phyloP scores from a whole-genome alignment of 2,329 filamentous ascomycete genomes.

The Xylariales sp. region DNA sequence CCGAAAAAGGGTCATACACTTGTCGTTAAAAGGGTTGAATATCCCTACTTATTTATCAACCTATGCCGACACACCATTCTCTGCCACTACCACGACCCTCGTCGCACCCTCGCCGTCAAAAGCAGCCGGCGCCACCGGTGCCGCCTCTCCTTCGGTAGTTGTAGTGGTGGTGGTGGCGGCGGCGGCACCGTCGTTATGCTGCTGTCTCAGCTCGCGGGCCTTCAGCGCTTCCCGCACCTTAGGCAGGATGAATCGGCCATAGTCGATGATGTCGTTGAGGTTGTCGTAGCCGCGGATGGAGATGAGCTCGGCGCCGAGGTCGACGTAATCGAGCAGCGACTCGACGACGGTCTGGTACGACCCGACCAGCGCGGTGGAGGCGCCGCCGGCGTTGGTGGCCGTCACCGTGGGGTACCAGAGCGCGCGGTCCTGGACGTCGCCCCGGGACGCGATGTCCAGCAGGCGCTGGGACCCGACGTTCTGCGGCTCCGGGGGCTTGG shows the following conservation, averaged over 20 bases:
- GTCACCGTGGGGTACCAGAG: constrained; percentile 63
- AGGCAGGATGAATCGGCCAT: constrained; percentile 52
- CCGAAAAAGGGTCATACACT: too few relatives aligned
- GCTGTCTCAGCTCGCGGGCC: too few relatives aligned
- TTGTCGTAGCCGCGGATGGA: constrained; percentile 60
- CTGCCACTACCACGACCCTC: too few relatives aligned
- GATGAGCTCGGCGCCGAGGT: constrained; percentile 52
- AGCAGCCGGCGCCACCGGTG: too few relatives aligned
- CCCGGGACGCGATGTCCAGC: constrained; percentile 50
- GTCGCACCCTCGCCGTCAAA: too few relatives aligned
- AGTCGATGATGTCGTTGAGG: constrained; percentile 54
- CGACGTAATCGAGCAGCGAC: constrained; percentile 52
- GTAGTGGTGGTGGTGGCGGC: too few relatives aligned
- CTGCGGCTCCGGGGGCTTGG: constrained; percentile 35
- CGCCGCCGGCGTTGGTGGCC: constrained; percentile 55
- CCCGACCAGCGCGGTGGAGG: constrained; percentile 55
- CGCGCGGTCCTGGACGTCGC: constrained; percentile 56
- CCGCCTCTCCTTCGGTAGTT: too few relatives aligned
- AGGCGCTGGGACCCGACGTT: constrained; percentile 56
- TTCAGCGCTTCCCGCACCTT: constrained; percentile 51
- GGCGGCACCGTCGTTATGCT: too few relatives aligned
- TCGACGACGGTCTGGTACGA: constrained; percentile 48
- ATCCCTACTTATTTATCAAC: too few relatives aligned
- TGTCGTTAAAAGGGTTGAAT: too few relatives aligned
- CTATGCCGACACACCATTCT: too few relatives aligned